phyloP scores from a whole-genome alignment of 352 stramenopile genomes.

The Phytophthora pini region DNA sequence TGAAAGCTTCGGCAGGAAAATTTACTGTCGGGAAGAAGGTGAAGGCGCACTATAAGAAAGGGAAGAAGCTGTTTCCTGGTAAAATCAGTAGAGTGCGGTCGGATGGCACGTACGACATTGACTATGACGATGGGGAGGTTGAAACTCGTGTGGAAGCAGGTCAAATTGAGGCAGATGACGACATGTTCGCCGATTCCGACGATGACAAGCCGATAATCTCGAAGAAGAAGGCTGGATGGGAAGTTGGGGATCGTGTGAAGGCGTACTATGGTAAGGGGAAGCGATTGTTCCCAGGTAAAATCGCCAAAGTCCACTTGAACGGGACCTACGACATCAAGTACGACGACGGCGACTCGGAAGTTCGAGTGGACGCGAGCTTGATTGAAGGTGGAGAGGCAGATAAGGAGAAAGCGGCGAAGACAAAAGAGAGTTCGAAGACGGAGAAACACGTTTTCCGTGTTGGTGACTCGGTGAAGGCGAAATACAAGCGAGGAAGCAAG shows the following conservation, averaged over 20 bases:
- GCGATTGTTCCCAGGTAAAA: conserved; percentile 65
- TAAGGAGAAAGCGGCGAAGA: conserved; percentile 6
- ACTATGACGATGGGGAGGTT: conserved; percentile 75
- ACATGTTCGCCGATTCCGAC: conserved; percentile 50
- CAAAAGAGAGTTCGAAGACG: conserved; percentile 3
- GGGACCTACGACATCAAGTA: conserved; percentile 76
- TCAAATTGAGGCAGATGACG: conserved; percentile 37
- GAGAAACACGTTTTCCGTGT: conserved; percentile 17
- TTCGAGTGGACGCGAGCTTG: conserved; percentile 37
- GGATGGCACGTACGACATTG: conserved; percentile 66
- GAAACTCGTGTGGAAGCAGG: conserved; percentile 54
- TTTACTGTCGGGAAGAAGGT: conserved; percentile 43
- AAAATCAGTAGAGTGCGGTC: conserved; percentile 54
- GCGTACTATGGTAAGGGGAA: conserved; percentile 61
- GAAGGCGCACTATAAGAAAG: conserved; percentile 51
- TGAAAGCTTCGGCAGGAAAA: conserved; percentile 15
- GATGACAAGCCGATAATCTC: conserved; percentile 21
- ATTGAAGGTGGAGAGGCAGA: conserved; percentile 30
- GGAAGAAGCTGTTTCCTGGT: conserved; percentile 55
- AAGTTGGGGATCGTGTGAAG: conserved; percentile 43
- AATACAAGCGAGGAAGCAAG: conserved; percentile 47
- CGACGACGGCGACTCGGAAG: conserved; percentile 62
- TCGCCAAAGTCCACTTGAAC: conserved; percentile 61
- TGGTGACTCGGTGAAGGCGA: conserved; percentile 38
- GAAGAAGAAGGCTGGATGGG: conserved; percentile 40